phyloP scores from a whole-genome alignment of 2,329 filamentous ascomycete species.

The Helminthosporium solani region DNA sequence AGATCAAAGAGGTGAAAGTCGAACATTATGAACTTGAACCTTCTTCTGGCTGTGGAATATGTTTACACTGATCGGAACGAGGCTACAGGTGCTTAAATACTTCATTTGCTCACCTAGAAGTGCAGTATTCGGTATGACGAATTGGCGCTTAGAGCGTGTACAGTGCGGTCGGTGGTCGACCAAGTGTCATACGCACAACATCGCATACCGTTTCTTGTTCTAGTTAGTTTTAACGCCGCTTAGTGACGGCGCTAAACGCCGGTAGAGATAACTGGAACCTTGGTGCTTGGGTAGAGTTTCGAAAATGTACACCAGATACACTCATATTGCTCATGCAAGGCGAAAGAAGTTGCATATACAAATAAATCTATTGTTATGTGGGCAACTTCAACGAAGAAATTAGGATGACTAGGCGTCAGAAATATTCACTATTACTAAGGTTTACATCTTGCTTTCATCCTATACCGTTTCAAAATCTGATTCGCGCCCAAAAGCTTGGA shows the following conservation, averaged over 20 bases:
- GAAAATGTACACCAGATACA: too few species aligned
- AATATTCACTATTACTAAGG: neutral
- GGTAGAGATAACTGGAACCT: too few species aligned
- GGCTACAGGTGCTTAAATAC: neutral
- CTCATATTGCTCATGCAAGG: too few species aligned
- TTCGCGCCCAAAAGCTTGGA: conserved; percentile 28
- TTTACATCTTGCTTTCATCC: conserved; percentile 10
- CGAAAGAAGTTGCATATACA: too few species aligned
- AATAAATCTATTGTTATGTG: too few species aligned
- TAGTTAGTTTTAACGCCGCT: conserved; percentile 8
- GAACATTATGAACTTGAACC: neutral
- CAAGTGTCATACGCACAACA: neutral
- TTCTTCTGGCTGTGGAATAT: neutral
- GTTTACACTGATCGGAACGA: neutral
- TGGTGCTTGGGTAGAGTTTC: too few species aligned
- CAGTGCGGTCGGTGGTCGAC: neutral
- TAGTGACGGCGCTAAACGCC: too few species aligned
- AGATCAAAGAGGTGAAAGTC: neutral
- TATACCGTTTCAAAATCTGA: conserved; percentile 20
- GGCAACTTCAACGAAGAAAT: too few species aligned
- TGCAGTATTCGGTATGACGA: neutral
- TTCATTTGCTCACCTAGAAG: too few species aligned
- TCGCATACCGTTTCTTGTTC: conserved; percentile 5
- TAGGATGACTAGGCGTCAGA: too few species aligned
- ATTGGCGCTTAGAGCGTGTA: conserved; percentile 4